These are phyloP conservation scores for Paecilomyces sp. DNA, from an alignment of 2,329 filamentous ascomycete species.

Conservation along the genomic window DNA sequence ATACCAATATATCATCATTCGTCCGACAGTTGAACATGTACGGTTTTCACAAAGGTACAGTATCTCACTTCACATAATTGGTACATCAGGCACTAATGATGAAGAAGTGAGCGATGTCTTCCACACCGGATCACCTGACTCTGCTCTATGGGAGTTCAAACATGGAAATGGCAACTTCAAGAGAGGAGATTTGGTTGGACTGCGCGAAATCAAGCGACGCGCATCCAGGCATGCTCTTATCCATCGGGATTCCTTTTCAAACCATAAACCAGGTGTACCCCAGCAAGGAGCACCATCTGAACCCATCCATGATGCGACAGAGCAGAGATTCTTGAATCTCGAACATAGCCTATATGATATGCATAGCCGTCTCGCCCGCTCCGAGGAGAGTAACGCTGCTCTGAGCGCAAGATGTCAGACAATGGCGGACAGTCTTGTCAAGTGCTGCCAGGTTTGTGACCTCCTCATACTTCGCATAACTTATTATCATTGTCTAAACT, in stretches of 20 bases:
- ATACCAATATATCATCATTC: slow-evolving; percentile 98
- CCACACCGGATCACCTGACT: slow-evolving; percentile 87
- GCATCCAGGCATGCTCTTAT: slow-evolving; percentile 90
- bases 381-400: slow-evolving; percentile 74
- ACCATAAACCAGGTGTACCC: slow-evolving; percentile 65
- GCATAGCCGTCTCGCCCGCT: slow-evolving; percentile 65
- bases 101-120: slow-evolving; percentile 89
- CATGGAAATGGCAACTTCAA: slow-evolving; percentile 97
- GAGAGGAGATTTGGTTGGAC: slow-evolving; percentile 79
- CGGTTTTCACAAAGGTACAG: slow-evolving; percentile 91
- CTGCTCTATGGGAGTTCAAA: slow-evolving; percentile 97
- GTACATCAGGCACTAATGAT: not conserved
- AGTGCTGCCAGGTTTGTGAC: slow-evolving; percentile 58
- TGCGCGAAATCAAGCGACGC: slow-evolving; percentile 91
- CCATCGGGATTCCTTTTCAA: slow-evolving; percentile 80
- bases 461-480: not conserved
- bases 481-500: slow-evolving; percentile 3
- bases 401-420: slow-evolving; percentile 75
- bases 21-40: slow-evolving; percentile 99
- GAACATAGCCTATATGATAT: slow-evolving; percentile 82
- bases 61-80: not conserved
- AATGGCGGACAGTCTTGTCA: slow-evolving; percentile 70
- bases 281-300: slow-evolving; percentile 83
- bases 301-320: slow-evolving; percentile 69
- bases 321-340: slow-evolving; percentile 65